These are phyloP conservation scores for Claviceps sp. DNA, from an alignment of 2,329 filamentous ascomycete species.

Conservation along the genomic window DNA sequence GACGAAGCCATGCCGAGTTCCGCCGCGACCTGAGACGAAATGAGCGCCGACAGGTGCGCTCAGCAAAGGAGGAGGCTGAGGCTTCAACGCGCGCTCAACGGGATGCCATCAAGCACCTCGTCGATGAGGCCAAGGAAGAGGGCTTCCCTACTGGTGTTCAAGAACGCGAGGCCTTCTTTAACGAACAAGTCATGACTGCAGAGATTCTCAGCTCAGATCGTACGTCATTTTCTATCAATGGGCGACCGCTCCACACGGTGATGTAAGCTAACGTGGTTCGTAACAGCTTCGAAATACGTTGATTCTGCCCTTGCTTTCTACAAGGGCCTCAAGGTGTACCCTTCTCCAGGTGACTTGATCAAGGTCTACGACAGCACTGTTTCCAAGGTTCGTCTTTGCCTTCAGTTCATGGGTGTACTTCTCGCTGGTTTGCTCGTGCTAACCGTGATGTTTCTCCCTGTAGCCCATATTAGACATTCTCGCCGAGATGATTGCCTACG, in stretches of 20 bases:
- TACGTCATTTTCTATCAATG: constrained; percentile 24
- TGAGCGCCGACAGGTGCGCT: constrained; percentile 58
- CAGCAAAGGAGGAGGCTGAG: constrained; percentile 59
- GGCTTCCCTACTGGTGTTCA: constrained; percentile 85
- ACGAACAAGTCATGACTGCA: constrained; percentile 83
- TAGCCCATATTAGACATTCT: constrained; percentile 88
- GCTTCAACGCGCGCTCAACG: constrained; percentile 52
- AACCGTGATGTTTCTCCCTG: background rate
- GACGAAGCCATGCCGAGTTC: constrained; percentile 51
- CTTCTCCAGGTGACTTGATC: constrained; percentile 82
- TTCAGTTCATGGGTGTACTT: no score
- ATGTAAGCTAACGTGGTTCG: background rate
- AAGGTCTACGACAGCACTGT: constrained; percentile 98
- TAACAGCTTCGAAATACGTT: constrained; percentile 49
- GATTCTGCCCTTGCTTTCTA: constrained; percentile 94
- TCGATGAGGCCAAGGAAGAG: constrained; percentile 75
- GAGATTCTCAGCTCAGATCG: constrained; percentile 74
- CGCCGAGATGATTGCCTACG: constrained; percentile 94
- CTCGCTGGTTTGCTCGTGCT: background rate
- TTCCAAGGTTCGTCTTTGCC: constrained; percentile 53
- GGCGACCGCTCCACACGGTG: no score
- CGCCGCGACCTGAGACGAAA: constrained; percentile 58
- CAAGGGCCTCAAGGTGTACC: constrained; percentile 97
- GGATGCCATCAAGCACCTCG: constrained; percentile 58
- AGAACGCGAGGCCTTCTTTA: constrained; percentile 92